phyloP scores from a whole-genome alignment of 345 rosid genomes.

The Trapa incisa region DNA sequence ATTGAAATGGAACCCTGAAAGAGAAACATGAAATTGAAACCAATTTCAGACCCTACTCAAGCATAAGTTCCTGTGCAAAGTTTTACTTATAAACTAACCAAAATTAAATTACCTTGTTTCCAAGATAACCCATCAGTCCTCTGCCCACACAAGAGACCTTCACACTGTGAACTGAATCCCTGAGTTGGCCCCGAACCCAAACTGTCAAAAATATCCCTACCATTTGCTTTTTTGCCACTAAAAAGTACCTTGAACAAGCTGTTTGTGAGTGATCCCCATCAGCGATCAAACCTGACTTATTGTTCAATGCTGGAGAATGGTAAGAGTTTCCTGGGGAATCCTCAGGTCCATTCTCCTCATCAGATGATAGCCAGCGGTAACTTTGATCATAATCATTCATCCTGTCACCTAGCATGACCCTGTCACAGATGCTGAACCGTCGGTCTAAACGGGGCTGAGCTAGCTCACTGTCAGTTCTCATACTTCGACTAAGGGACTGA shows the following conservation, averaged over 20 bases:
- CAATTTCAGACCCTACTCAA: background rate
- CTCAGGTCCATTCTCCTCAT: conserved; percentile 58
- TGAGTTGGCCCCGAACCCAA: conserved; percentile 78
- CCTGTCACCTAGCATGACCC: conserved; percentile 46
- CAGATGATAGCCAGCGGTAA: conserved; percentile 60
- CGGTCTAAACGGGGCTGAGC: conserved; percentile 46
- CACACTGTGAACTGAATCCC: conserved; percentile 59
- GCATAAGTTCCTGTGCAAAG: background rate
- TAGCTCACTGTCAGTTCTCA: conserved; percentile 45
- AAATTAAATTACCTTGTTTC: conserved; percentile 60
- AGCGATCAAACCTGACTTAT: conserved; percentile 38
- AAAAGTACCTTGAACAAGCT: conserved; percentile 56
- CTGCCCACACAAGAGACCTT: conserved; percentile 96
- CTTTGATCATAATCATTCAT: conserved; percentile 55
- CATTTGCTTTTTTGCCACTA: conserved; percentile 96
- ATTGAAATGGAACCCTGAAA: conserved; percentile 92
- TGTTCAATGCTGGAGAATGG: conserved; percentile 34
- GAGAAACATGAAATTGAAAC: conserved; percentile 10
- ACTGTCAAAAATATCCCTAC: conserved; percentile 87
- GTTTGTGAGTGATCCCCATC: conserved; percentile 34
- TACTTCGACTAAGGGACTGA: conserved; percentile 57
- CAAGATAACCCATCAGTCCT: conserved; percentile 99
- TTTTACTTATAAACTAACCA: background rate
- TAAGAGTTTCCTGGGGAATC: conserved; percentile 29
- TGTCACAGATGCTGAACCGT: conserved; percentile 75